Conservation (phyloP, 2,329 filamentous ascomycete species). For the Fusarium mexicanum region DNA sequence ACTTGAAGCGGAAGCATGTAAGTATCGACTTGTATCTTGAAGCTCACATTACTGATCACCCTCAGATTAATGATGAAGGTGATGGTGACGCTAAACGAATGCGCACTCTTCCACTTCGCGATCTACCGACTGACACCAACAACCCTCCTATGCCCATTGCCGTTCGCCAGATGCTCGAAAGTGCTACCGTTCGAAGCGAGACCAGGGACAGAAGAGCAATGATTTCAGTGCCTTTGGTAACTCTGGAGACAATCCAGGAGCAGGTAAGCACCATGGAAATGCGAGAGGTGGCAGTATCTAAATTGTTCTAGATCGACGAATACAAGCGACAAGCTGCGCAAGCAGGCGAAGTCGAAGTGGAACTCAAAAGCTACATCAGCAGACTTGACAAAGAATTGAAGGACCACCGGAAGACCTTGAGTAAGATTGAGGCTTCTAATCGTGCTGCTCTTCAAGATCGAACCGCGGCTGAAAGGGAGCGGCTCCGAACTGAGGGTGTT, state of each 20-base stretch:
- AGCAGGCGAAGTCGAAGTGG: conserved; percentile 44
- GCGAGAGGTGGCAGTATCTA: conserved; percentile 8
- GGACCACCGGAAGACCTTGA: conserved; percentile 56
- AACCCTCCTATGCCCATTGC: conserved; percentile 48
- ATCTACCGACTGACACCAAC: conserved; percentile 34
- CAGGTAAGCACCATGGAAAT: conserved; percentile 45
- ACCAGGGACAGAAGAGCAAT: conserved; percentile 31
- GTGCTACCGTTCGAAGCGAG: conserved; percentile 19
- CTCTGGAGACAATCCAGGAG: conserved; percentile 52
- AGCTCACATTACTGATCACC: neutral
- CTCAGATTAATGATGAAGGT: conserved; percentile 46
- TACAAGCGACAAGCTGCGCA: conserved; percentile 40
- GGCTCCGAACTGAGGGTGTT: conserved; percentile 50
- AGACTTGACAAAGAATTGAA: conserved; percentile 57
- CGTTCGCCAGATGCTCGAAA: conserved; percentile 45
- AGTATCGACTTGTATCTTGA: conserved; percentile 36
- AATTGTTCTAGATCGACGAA: conserved; percentile 44
- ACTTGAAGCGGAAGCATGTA: conserved; percentile 61
- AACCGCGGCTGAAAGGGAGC: conserved; percentile 57
- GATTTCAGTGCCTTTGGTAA: conserved; percentile 44
- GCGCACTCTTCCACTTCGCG: conserved; percentile 38
- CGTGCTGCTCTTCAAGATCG: conserved; percentile 63
- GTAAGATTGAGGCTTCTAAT: conserved; percentile 57
- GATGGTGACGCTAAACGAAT: conserved; percentile 46
- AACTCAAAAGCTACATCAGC: conserved; percentile 55